Percentiles rank a stretch among this genome's conserved stretches.
phyloP scores from a whole-genome alignment of 2,329 filamentous ascomycete species.

The Fusarium humuli region DNA sequence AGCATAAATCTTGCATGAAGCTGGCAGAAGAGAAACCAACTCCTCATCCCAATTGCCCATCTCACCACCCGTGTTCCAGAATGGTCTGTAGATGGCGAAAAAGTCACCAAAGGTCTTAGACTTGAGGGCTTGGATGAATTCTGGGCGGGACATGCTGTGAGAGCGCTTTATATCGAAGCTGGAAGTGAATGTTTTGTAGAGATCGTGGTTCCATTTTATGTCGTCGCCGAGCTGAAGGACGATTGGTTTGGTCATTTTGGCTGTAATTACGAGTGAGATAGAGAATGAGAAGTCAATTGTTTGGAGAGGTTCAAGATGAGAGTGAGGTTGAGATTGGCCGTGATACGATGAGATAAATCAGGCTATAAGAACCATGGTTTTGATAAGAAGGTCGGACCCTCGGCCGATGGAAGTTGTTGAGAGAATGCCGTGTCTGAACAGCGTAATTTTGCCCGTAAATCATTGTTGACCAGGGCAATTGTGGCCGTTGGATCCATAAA shows the following conservation, averaged over 20 bases:
- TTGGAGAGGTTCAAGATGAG: not conserved
- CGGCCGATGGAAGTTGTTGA: conserved; percentile 33
- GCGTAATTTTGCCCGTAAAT: conserved; percentile 11
- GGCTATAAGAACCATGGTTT: conserved; percentile 6
- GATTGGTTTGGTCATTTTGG: conserved; percentile 43
- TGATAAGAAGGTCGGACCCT: conserved; percentile 23
- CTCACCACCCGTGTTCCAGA: conserved; percentile 46
- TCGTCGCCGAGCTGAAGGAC: conserved; percentile 47
- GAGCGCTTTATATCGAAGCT: conserved; percentile 45
- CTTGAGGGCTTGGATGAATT: conserved; percentile 44
- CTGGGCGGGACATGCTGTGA: conserved; percentile 43
- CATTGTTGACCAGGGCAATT: not conserved
- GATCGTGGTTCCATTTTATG: conserved; percentile 46
- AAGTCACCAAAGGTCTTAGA: conserved; percentile 43
- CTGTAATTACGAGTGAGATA: not conserved
- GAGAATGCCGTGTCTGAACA: conserved; percentile 31
- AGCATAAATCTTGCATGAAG: conserved; percentile 44
- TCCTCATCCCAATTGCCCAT: conserved; percentile 48
- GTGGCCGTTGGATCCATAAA: not conserved
- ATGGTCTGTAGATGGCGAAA: conserved; percentile 44
- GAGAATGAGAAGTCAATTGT: not conserved
- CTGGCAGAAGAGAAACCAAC: conserved; percentile 37
- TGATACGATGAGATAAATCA: not conserved
- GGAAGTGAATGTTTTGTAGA: conserved; percentile 38
- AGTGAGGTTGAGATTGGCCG: not conserved